Conservation (phyloP, 2,329 filamentous ascomycete genomes). For the Aspergillus melleus region DNA sequence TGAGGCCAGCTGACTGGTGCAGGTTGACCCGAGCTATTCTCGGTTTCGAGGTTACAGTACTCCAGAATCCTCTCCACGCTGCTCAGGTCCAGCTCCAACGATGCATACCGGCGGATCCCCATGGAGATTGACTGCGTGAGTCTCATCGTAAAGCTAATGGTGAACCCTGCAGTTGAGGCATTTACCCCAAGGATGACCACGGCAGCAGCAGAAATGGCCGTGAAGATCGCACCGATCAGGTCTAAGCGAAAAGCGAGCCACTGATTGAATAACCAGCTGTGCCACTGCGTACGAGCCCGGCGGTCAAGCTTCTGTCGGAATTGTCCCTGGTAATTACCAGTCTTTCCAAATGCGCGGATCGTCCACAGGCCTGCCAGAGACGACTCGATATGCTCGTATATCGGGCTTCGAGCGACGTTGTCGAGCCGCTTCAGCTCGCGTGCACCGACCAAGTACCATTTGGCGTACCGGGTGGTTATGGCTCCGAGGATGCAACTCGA, state of each 20-base stretch:
- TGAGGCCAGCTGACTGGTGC: slow-evolving; percentile 32
- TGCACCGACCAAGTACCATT: slow-evolving; percentile 68
- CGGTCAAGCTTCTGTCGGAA: too few relatives aligned
- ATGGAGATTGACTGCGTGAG: too few relatives aligned
- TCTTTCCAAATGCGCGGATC: slow-evolving; percentile 63
- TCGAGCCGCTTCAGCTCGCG: slow-evolving; percentile 76
- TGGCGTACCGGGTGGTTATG: slow-evolving; percentile 52
- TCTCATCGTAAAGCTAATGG: too few relatives aligned
- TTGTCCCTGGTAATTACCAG: too few relatives aligned
- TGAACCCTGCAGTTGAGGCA: too few relatives aligned
- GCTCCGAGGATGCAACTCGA: slow-evolving; percentile 60
- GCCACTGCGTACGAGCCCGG: too few relatives aligned
- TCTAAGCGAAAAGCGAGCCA: too few relatives aligned
- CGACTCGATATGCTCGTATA: slow-evolving; percentile 77
- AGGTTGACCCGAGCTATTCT: slow-evolving; percentile 25
- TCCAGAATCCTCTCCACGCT: slow-evolving; percentile 51
- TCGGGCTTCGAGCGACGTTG: slow-evolving; percentile 72
- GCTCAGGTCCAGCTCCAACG: slow-evolving; percentile 18
- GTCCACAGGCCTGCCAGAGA: slow-evolving; percentile 71
- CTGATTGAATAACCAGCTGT: too few relatives aligned
- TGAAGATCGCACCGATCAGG: too few relatives aligned
- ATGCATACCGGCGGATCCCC: too few relatives aligned
- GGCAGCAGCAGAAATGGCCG: too few relatives aligned
- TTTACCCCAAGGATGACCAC: too few relatives aligned
- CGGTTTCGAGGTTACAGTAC: slow-evolving; percentile 47